phyloP scores from a whole-genome alignment of 2,329 filamentous ascomycete genomes.

The Colletotrichum spaethianum region DNA sequence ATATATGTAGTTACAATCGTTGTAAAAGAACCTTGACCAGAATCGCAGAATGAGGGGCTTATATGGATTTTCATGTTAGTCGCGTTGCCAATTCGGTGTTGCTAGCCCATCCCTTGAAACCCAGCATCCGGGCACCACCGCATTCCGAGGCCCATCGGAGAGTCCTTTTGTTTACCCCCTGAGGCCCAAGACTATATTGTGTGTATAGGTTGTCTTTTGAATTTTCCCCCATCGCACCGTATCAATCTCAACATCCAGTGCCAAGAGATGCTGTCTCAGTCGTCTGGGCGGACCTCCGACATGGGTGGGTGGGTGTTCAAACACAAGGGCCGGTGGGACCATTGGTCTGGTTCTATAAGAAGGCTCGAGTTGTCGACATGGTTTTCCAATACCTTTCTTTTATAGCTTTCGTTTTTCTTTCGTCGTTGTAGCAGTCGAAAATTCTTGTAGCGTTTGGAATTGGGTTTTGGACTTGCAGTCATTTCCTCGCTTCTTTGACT shows the following conservation, averaged over 20 bases:
- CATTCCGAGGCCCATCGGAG: conserved; percentile 14
- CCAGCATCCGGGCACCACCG: conserved; percentile 1
- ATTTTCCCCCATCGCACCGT: not conserved
- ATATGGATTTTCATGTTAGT: not conserved
- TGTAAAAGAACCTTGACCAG: not conserved
- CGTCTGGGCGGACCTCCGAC: conserved; percentile 13
- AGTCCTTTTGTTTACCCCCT: not conserved
- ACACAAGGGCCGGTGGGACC: not conserved
- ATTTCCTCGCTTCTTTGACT: not conserved
- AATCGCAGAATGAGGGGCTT: not conserved
- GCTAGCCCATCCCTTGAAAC: not conserved
- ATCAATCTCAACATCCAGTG: not conserved
- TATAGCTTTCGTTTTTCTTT: not conserved
- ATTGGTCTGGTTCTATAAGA: not conserved
- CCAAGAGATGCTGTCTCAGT: conserved; percentile 9
- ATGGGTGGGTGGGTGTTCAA: not conserved
- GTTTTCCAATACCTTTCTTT: too few species aligned
- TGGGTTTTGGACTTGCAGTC: not conserved
- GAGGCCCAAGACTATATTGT: not conserved
- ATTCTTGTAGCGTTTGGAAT: not conserved
- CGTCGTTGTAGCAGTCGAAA: not conserved
- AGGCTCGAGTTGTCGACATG: not conserved
- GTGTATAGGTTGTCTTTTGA: not conserved
- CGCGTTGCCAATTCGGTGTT: not conserved
- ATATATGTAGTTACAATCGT: not conserved